Evolutionary conservation across 148 eudicot genomes (phyloP), one percentile per base, ranked within the genome.

Genomic region (Rhododendron williamsianum): DNA sequence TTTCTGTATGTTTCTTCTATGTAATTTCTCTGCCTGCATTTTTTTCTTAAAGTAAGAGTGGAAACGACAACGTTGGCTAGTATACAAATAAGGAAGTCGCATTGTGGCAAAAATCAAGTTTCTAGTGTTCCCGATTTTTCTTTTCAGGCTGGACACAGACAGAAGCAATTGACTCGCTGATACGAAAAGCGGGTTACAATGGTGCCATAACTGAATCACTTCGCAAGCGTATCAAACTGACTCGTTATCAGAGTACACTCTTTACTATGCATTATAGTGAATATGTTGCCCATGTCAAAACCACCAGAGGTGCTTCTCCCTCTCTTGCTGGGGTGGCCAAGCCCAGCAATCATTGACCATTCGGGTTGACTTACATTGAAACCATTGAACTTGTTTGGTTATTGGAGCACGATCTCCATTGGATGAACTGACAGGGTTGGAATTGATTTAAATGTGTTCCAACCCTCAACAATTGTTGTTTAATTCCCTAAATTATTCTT

Each of bases 231-330:
- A 93, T 97, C 58, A 87, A 81, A 7, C 87, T 95, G 83, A 95
- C 98, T 58, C 98, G 98, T 49, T 97, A 97, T 77, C 95, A 97
- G 89, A 97, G 99, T 85, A 93, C 98, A 2, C 80, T 92, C 88
- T 95, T 90, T 43, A 93, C 96, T 49, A 92, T 97, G 98, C 91
- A 86, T 72, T 97, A 89, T 85, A 84, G 88, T 33, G 99, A 97
- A 27, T 97, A 97, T 85, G 85, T 91, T 69, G 82, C 93, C 52
- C 91, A 92, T 86, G 96, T 94, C 87, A 91, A 86, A 87, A 84
- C 89, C 85, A 90, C 89, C 69, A 88, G 99, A 88, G 98, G 96
- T 81, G 85, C 85, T 81, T 89, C 86, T 54, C 96, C 97, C 33
- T 72, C 85, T 85, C 85, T 93, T 89, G 87, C 82, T 36, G 99